A percentile compares a stretch with the other conserved stretches of the same genome.
phyloP scores from a whole-genome alignment of 495 filamentous ascomycete species.

The Aeminium ludgeri region DNA sequence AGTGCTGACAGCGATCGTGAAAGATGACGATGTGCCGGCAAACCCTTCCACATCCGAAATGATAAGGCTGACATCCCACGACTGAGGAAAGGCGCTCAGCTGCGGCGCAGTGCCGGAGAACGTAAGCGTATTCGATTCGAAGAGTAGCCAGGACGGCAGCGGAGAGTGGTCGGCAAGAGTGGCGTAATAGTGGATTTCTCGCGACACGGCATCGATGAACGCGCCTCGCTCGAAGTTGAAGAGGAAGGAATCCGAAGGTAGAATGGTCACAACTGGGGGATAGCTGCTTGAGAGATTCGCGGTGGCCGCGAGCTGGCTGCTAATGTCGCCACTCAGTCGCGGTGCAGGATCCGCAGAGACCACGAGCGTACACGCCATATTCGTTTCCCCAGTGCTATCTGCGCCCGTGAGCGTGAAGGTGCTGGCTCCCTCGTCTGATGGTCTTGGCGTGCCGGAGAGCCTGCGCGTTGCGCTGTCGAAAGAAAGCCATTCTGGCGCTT shows the following conservation, averaged over 20 bases:
- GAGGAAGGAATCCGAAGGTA: slow-evolving; percentile 15
- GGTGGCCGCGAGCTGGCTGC: slow-evolving; percentile 14
- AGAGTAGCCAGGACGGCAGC: slow-evolving; percentile 72
- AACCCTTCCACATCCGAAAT: slow-evolving; percentile 71
- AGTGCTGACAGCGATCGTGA: slow-evolving; percentile 52
- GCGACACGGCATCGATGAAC: slow-evolving; percentile 16
- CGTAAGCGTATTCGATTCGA: slow-evolving; percentile 42
- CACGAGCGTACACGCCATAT: slow-evolving; percentile 19
- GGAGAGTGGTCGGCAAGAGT: slow-evolving; percentile 61
- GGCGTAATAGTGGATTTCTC: slow-evolving; percentile 46
- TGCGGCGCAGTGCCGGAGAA: slow-evolving; percentile 63
- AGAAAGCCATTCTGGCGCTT: slow-evolving; percentile 51
- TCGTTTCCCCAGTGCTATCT: slow-evolving; percentile 14
- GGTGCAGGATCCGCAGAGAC: slow-evolving; percentile 15
- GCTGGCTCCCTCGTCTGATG: slow-evolving; percentile 36
- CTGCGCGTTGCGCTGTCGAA: slow-evolving; percentile 44
- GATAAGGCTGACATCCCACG: slow-evolving; percentile 54
- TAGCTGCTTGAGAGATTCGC: slow-evolving; percentile 19
- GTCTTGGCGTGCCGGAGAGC: slow-evolving; percentile 46
- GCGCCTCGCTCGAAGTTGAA: slow-evolving; percentile 18
- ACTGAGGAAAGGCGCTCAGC: slow-evolving; percentile 40
- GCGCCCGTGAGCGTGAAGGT: slow-evolving; percentile 30
- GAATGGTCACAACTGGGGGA: slow-evolving; percentile 14
- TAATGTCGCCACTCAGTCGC: slow-evolving; percentile 15
- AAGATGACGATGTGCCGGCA: slow-evolving; percentile 43